phyloP scores from a whole-genome alignment of 148 eudicot species.

The Spergularia marina region DNA sequence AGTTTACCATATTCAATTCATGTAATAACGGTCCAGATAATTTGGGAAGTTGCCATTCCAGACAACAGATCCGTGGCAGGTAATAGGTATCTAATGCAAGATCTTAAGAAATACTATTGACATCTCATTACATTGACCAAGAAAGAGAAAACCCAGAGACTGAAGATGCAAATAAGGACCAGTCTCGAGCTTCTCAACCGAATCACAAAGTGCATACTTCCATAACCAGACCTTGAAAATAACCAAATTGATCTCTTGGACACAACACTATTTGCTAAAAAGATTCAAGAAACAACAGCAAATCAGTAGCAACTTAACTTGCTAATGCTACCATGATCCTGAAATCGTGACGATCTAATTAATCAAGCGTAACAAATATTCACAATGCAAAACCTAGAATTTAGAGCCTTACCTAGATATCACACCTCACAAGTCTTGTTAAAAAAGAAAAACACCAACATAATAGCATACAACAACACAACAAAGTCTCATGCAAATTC shows the following conservation, averaged over 20 bases:
- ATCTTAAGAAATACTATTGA: conserved; percentile 6
- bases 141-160: conserved; percentile 3
- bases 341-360: not conserved
- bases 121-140: not conserved
- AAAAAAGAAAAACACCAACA: not conserved
- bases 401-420: not conserved
- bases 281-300: not conserved
- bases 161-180: not conserved
- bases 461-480: not conserved
- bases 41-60: not conserved
- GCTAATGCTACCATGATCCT: not conserved
- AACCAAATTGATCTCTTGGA: not conserved
- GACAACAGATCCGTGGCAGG: not conserved
- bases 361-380: not conserved
- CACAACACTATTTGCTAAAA: not conserved
- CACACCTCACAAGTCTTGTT: not conserved
- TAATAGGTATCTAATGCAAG: not conserved
- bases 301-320: not conserved
- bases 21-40: not conserved
- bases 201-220: not conserved
- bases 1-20: not conserved
- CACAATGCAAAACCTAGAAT: not conserved
- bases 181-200: conserved; percentile 7
- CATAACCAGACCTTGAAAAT: not conserved
- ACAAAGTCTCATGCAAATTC: not conserved